Percentiles rank a stretch among this genome's conserved stretches.
Evolutionary conservation across 23 red algal genomes (phyloP).

Genomic region (Gracilaria caudata): DNA sequence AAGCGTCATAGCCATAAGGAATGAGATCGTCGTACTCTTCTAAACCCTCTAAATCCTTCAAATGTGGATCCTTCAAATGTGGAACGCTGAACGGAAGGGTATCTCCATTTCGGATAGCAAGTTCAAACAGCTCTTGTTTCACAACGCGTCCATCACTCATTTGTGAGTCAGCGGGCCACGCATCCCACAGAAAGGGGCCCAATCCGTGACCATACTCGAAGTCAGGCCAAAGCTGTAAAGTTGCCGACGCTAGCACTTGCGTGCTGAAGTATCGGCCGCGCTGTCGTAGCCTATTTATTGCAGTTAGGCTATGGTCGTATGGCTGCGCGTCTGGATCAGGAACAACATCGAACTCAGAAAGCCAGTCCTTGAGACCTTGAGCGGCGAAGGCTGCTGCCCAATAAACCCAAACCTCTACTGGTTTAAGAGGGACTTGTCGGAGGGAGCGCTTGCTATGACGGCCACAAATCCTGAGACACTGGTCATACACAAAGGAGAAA

Average conservation of each 20-base stretch:
- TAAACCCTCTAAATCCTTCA: not conserved
- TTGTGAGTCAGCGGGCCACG: constrained; percentile 4
- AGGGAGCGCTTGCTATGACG: not conserved
- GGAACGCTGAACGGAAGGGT: constrained; percentile 46
- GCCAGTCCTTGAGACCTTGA: constrained; percentile 46
- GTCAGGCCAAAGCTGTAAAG: constrained; percentile 8
- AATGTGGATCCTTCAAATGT: constrained; percentile 27
- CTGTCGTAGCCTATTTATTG: not conserved
- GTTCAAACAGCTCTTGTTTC: constrained; percentile 33
- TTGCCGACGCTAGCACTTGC: constrained; percentile 30
- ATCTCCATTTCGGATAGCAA: constrained; percentile 5
- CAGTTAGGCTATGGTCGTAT: not conserved
- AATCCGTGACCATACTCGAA: not conserved
- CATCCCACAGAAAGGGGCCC: constrained; percentile 23
- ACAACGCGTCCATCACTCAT: constrained; percentile 14
- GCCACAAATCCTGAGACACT: not conserved
- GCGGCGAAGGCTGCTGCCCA: constrained; percentile 49
- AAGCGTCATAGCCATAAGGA: constrained; percentile 1
- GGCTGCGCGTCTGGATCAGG: constrained; percentile 23
- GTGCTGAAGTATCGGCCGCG: constrained; percentile 42
- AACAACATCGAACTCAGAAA: constrained; percentile 45
- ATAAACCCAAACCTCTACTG: constrained; percentile 45
- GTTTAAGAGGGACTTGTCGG: constrained; percentile 15
- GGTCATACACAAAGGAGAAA: not conserved
- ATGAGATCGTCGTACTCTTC: constrained; percentile 21